Percentiles rank a stretch among this genome's conserved stretches.
These are phyloP conservation scores for Gynandropsis gynandra DNA, from an alignment of 345 rosid genomes.

Conservation along the genomic window DNA sequence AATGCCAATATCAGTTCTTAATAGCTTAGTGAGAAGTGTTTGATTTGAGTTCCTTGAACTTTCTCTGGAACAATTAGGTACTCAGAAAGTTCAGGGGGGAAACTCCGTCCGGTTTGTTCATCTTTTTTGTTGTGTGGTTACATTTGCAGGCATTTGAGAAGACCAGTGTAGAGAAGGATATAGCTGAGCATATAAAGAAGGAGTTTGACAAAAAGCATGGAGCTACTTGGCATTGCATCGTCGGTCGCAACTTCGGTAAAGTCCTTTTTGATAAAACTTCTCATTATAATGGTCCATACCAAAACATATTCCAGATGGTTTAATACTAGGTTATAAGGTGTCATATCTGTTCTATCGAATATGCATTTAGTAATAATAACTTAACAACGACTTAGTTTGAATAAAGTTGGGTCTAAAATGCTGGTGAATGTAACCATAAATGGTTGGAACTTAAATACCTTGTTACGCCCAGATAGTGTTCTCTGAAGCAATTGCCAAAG, in stretches of 20 bases:
- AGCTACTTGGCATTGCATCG: constrained; percentile 99
- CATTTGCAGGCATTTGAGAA: constrained; percentile 71
- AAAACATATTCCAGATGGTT: not conserved
- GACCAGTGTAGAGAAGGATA: constrained; percentile 80
- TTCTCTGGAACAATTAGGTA: constrained; percentile 2
- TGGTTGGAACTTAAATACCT: no score
- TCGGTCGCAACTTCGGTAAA: constrained; percentile 95
- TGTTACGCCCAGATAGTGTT: no score
- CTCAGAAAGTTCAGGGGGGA: not conserved
- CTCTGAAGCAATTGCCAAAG: no score
- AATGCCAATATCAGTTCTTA: no score
- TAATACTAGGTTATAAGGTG: not conserved
- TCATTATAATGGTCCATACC: not conserved
- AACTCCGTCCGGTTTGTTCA: no score
- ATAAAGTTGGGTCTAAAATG: no score
- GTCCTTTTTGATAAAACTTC: constrained; percentile 13
- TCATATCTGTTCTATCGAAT: no score
- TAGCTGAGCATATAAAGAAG: constrained; percentile 94
- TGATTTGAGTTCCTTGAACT: constrained; percentile 5
- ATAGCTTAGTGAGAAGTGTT: no score
- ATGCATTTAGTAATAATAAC: no score
- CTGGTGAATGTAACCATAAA: no score
- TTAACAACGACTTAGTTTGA: no score
- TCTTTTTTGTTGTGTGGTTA: no score
- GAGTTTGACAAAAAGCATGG: constrained; percentile 93